These are phyloP conservation scores for Gastrolobium villosum DNA, from an alignment of 306 rosid genomes.

Conservation along the genomic window DNA sequence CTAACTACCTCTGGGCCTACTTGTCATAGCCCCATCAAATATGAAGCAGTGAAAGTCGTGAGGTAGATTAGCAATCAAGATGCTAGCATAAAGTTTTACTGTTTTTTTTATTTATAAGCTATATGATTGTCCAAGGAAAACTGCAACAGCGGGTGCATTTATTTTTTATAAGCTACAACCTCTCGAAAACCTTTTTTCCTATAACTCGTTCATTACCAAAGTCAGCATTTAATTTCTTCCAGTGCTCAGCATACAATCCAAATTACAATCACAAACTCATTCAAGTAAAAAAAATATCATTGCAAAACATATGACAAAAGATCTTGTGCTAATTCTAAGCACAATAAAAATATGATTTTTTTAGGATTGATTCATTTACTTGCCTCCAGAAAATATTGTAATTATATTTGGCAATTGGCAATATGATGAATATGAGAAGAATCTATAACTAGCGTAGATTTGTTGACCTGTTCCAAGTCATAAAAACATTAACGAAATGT, in stretches of 20 bases:
- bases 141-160: not conserved
- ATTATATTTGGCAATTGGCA: conserved; percentile 25
- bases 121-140: conserved; percentile 2
- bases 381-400: not conserved
- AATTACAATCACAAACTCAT: conserved; percentile 17
- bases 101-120: not conserved
- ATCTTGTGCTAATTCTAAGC: not conserved
- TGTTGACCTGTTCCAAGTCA: not conserved
- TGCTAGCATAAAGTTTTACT: conserved; percentile 18
- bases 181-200: conserved; percentile 16
- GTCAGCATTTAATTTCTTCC: not conserved
- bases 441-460: not conserved
- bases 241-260: not conserved
- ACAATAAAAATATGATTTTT: not conserved
- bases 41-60: not conserved
- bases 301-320: not conserved
- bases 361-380: conserved; percentile 17
- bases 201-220: not conserved
- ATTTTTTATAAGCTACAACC: conserved; percentile 10
- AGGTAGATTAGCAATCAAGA: conserved; percentile 14
- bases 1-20: too few relatives aligned
- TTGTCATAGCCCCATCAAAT: too few relatives aligned
- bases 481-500: conserved; percentile 31
- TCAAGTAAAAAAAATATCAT: not conserved
- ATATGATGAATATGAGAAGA: not conserved